Conservation (phyloP, 2,329 filamentous ascomycete species). For the Aspergillus sp. region DNA sequence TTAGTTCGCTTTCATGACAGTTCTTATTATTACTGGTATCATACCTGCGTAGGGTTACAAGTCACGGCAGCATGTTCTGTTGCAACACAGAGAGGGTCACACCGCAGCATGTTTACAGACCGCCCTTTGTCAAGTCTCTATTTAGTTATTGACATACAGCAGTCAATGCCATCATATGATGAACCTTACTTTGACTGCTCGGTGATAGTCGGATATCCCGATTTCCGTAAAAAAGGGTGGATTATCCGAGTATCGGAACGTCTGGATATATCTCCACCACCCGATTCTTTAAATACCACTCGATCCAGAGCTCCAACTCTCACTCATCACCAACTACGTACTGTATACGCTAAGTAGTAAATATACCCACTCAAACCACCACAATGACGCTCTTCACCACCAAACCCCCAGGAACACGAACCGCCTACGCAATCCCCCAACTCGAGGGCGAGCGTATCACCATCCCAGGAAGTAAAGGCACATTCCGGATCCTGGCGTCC, state of each 20-base stretch:
- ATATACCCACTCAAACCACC: not conserved
- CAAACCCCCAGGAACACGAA: constrained; percentile 39
- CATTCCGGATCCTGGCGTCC: constrained; percentile 53
- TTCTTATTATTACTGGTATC: not conserved
- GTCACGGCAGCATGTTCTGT: not conserved
- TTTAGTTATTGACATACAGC: too few species aligned
- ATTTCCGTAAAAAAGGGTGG: not conserved
- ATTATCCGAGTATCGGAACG: too few species aligned
- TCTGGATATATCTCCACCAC: too few species aligned
- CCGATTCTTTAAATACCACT: too few species aligned
- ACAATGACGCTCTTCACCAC: constrained; percentile 27
- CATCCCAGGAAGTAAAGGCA: constrained; percentile 54
- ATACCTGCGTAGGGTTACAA: not conserved
- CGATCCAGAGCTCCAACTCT: too few species aligned
- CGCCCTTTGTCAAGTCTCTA: not conserved
- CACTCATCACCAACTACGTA: too few species aligned
- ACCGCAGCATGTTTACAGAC: too few species aligned
- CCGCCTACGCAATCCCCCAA: constrained; percentile 49
- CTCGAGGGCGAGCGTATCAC: constrained; percentile 54
- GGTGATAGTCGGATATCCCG: not conserved
- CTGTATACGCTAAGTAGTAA: too few species aligned
- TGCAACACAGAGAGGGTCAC: not conserved
- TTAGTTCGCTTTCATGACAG: not conserved
- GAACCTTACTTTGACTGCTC: not conserved
- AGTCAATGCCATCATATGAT: too few species aligned